Conservation (phyloP, 108 stramenopile species). For the Parietichytrium sp. region DNA sequence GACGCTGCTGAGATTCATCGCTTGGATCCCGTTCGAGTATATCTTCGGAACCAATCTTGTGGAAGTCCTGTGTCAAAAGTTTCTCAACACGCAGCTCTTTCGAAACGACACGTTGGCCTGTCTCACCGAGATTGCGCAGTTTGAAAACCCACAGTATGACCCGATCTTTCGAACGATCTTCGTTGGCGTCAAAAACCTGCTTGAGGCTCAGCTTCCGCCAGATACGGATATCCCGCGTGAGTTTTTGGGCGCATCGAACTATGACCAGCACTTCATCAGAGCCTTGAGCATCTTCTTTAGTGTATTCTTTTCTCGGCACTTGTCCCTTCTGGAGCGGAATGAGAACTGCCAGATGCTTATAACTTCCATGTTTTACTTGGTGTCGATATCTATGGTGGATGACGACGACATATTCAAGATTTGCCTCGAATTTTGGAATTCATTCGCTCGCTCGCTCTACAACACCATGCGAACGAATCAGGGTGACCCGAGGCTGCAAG, state of each 20-base stretch:
- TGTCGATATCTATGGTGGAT: constrained; percentile 83
- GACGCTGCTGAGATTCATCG: constrained; percentile 89
- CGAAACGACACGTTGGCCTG: constrained; percentile 90
- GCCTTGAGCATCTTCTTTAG: constrained; percentile 84
- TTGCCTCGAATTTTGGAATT: constrained; percentile 93
- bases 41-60: constrained; percentile 92
- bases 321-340: constrained; percentile 78
- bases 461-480: constrained; percentile 60
- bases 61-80: constrained; percentile 79
- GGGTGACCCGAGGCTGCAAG: constrained; percentile 63
- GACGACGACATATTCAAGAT: constrained; percentile 97
- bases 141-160: too few relatives aligned
- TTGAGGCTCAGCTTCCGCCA: constrained; percentile 75
- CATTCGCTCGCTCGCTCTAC: constrained; percentile 89
- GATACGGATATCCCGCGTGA: constrained; percentile 76
- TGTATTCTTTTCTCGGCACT: constrained; percentile 75
- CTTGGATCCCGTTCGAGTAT: constrained; percentile 96
- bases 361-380: constrained; percentile 83
- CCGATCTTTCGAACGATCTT: constrained; percentile 76
- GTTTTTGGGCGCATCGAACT: too few relatives aligned
- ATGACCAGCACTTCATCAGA: too few relatives aligned
- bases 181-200: constrained; percentile 68
- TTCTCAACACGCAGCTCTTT: constrained; percentile 82
- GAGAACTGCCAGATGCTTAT: constrained; percentile 74
- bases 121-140: constrained; percentile 87